phyloP scores from a whole-genome alignment of 1,139 yeast species.

The Geotrichum macrosporum region DNA sequence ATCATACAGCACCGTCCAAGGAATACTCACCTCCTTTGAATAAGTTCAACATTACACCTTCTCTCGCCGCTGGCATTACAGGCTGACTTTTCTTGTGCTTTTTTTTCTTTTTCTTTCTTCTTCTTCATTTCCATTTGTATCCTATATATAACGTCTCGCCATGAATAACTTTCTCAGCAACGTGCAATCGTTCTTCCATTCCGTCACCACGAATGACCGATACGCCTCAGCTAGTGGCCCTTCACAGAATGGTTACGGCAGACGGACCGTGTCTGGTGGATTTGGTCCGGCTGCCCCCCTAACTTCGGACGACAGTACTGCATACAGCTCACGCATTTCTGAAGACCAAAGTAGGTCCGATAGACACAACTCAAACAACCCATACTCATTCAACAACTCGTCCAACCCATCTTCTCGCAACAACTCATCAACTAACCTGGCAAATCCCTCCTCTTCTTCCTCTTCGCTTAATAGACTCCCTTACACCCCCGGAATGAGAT shows the following conservation, averaged over 20 bases:
- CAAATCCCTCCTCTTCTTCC: slow-evolving; percentile 26
- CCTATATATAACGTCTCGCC: not conserved
- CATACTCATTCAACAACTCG: slow-evolving; percentile 14
- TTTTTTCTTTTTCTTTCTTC: not conserved
- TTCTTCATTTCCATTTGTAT: slow-evolving; percentile 4
- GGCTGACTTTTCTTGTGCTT: not conserved
- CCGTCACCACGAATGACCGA: slow-evolving; percentile 60
- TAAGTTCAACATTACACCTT: not conserved
- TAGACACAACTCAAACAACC: slow-evolving; percentile 11
- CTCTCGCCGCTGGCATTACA: not conserved
- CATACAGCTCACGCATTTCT: slow-evolving; percentile 12
- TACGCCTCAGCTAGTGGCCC: slow-evolving; percentile 45
- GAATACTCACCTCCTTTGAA: too few species aligned
- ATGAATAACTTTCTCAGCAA: slow-evolving; percentile 37
- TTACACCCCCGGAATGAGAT: slow-evolving; percentile 40
- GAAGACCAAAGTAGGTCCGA: not conserved
- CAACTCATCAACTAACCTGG: slow-evolving; percentile 23
- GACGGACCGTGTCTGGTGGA: slow-evolving; percentile 22
- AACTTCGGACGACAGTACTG: slow-evolving; percentile 19
- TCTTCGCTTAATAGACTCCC: slow-evolving; percentile 35
- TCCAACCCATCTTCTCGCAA: slow-evolving; percentile 24
- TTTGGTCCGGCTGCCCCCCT: slow-evolving; percentile 22
- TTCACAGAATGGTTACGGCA: slow-evolving; percentile 10
- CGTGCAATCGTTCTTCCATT: slow-evolving; percentile 51
- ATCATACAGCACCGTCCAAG: too few species aligned